phyloP scores from a whole-genome alignment of 352 stramenopile species.

The Globisporangium ultimum region DNA sequence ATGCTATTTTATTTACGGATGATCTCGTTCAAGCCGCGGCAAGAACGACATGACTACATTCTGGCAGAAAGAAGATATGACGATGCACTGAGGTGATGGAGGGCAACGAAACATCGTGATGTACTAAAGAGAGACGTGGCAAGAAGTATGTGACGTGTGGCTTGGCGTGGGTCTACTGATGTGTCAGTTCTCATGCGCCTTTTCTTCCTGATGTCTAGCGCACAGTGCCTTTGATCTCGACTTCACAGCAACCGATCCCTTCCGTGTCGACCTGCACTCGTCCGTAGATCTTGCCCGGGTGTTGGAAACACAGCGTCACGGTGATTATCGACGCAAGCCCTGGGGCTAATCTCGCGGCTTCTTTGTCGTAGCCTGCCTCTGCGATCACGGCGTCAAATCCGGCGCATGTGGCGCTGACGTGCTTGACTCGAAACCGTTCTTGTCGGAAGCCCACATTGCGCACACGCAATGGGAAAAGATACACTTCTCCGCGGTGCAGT shows the following conservation, averaged over 20 bases:
- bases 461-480: conserved; percentile 60
- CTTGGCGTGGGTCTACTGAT: too few relatives aligned
- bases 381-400: conserved; percentile 38
- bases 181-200: too few relatives aligned
- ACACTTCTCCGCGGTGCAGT: conserved; percentile 46
- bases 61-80: too few relatives aligned
- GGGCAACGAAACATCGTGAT: too few relatives aligned
- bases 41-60: too few relatives aligned
- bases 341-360: conserved; percentile 46
- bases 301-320: conserved; percentile 56
- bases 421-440: conserved; percentile 64
- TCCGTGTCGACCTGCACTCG: conserved; percentile 52
- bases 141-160: too few relatives aligned
- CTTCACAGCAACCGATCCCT: conserved; percentile 35
- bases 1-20: too few relatives aligned
- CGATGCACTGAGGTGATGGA: too few relatives aligned
- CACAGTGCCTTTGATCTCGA: conserved; percentile 49
- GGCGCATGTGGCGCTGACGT: conserved; percentile 35
- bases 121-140: too few relatives aligned
- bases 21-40: too few relatives aligned
- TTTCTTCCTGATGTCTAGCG: conserved; percentile 12
- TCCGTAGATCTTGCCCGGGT: conserved; percentile 40
- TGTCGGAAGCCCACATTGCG: conserved; percentile 65
- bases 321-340: conserved; percentile 62
- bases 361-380: conserved; percentile 55